Percentiles rank a stretch among this genome's conserved stretches.
Evolutionary conservation across 2,329 filamentous ascomycete species (phyloP).

Genomic region (Cytospora mali): DNA sequence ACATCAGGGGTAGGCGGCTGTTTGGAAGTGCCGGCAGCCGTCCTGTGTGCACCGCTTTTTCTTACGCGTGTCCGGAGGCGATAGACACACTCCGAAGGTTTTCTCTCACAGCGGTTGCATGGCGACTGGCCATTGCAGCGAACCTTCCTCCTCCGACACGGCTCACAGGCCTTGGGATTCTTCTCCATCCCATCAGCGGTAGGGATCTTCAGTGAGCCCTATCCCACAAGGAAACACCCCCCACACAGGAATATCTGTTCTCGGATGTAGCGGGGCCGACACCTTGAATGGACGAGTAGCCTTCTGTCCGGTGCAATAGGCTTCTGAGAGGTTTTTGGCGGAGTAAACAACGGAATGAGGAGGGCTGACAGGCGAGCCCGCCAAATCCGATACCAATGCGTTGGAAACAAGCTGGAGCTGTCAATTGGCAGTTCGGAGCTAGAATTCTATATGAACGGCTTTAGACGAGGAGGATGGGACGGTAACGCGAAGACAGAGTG

Average conservation of each 20-base stretch:
- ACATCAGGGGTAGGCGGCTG: not conserved
- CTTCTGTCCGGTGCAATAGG: not conserved
- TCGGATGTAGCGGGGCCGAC: not conserved
- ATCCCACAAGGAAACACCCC: not conserved
- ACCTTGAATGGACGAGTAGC: not conserved
- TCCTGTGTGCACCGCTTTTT: slow-evolving; percentile 20
- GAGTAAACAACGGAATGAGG: not conserved
- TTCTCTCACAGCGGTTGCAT: slow-evolving; percentile 28
- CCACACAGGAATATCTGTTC: not conserved
- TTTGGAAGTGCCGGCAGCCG: slow-evolving; percentile 3
- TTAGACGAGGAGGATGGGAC: not conserved
- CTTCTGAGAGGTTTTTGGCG: not conserved
- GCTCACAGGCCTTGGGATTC: slow-evolving; percentile 30
- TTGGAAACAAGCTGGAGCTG: not conserved
- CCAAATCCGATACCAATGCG: not conserved
- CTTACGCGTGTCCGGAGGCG: slow-evolving; percentile 28
- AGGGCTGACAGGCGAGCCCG: not conserved
- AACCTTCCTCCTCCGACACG: slow-evolving; percentile 27
- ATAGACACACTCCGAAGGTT: slow-evolving; percentile 26
- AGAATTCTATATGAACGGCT: not conserved
- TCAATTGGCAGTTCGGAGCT: not conserved
- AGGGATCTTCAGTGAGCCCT: not conserved
- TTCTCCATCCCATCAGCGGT: slow-evolving; percentile 24
- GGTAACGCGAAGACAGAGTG: not conserved
- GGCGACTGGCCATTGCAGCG: slow-evolving; percentile 27